Conservation (phyloP, 2,329 filamentous ascomycete genomes). For the Aspergillus fumigatiaffinis region DNA sequence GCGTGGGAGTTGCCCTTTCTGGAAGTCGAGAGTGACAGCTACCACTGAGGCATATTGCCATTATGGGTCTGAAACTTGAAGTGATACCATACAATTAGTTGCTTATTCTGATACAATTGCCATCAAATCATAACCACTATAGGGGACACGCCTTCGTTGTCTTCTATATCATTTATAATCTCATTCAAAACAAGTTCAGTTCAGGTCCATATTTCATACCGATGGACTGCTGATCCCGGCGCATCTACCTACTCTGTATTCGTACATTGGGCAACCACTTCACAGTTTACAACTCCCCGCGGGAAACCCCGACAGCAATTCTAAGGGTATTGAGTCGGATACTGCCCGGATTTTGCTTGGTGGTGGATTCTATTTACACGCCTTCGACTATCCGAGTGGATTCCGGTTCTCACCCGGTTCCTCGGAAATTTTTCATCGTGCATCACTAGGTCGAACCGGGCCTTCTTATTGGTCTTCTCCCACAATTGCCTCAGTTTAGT, state of each 20-base stretch:
- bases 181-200: too few relatives aligned
- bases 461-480: neutral
- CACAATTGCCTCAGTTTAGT: neutral
- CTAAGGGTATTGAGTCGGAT: neutral
- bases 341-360: neutral
- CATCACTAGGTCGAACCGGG: neutral
- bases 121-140: neutral
- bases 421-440: neutral
- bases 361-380: neutral
- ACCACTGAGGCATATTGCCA: too few relatives aligned
- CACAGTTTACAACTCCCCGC: constrained; percentile 1
- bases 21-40: neutral
- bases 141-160: neutral
- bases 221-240: neutral
- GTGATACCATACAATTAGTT: neutral
- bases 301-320: constrained; percentile 4
- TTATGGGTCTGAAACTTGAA: too few relatives aligned
- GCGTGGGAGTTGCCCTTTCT: neutral
- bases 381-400: neutral
- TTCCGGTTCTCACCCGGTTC: neutral
- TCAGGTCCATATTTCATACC: neutral
- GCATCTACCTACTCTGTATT: neutral
- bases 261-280: constrained; percentile 1
- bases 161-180: too few relatives aligned
- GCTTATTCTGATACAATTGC: neutral